phyloP scores from a whole-genome alignment of 2,329 filamentous ascomycete species.

The Nakataea oryzae region DNA sequence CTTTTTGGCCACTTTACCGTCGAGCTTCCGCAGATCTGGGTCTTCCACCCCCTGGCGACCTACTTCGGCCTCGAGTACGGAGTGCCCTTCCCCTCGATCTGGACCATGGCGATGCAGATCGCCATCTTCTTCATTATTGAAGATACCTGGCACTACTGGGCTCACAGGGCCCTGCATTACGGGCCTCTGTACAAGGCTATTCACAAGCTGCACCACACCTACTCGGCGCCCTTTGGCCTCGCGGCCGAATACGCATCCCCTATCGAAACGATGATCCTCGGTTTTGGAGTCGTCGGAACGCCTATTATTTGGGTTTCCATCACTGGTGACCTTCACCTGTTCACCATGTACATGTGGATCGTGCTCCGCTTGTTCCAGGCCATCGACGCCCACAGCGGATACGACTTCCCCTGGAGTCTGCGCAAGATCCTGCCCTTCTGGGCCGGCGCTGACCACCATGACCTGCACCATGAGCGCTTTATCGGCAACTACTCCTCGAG shows the following conservation, averaged over 20 bases:
- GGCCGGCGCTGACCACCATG: slow-evolving; percentile 95
- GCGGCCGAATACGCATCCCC: slow-evolving; percentile 97
- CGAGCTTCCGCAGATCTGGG: slow-evolving; percentile 96
- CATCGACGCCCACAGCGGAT: slow-evolving; percentile 94
- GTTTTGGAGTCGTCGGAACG: slow-evolving; percentile 70
- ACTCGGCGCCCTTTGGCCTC: slow-evolving; percentile 92
- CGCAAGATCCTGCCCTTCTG: slow-evolving; percentile 91
- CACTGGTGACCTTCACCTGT: slow-evolving; percentile 80
- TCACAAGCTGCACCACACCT: slow-evolving; percentile 99
- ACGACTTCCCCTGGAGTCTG: slow-evolving; percentile 96
- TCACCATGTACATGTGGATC: slow-evolving; percentile 99
- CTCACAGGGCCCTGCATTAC: slow-evolving; percentile 86
- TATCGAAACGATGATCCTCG: slow-evolving; percentile 92
- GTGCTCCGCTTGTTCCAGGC: slow-evolving; percentile 88
- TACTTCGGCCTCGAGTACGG: slow-evolving; percentile 81
- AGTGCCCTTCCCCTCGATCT: slow-evolving; percentile 78
- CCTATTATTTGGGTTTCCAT: slow-evolving; percentile 77
- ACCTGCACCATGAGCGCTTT: slow-evolving; percentile 95
- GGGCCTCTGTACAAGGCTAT: slow-evolving; percentile 91
- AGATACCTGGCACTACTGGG: slow-evolving; percentile 98
- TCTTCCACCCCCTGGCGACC: slow-evolving; percentile 94
- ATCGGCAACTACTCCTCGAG: slow-evolving; percentile 96
- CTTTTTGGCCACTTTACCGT: slow-evolving; percentile 95
- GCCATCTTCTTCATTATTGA: slow-evolving; percentile 91
- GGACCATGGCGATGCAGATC: slow-evolving; percentile 86